A percentile compares a stretch with the other conserved stretches of the same genome.
Evolutionary conservation across 1,284 basidiomycete species (phyloP).

Genomic region (Phellopilus nigrolimitatus): DNA sequence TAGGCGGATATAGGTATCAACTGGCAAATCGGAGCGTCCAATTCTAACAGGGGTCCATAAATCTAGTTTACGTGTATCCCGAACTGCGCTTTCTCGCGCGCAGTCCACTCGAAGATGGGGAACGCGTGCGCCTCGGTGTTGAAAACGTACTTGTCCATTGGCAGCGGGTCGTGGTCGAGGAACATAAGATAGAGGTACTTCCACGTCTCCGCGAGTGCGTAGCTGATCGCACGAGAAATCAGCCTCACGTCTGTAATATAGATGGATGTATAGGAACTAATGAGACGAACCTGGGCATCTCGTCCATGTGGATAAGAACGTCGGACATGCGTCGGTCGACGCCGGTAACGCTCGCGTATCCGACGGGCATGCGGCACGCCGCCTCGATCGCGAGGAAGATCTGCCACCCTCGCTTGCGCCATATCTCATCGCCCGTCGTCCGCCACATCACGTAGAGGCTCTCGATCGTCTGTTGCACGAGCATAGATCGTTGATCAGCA

Average conservation of each 20-base stretch:
- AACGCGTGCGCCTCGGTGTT: conserved; percentile 31
- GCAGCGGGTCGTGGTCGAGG: conserved; percentile 25
- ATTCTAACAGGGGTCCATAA: too few species aligned
- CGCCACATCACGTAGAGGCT: conserved; percentile 68
- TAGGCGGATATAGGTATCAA: too few species aligned
- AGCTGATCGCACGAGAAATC: conserved; percentile 35
- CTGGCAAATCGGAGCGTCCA: too few species aligned
- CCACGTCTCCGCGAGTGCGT: conserved; percentile 68
- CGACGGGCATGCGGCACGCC: conserved; percentile 44
- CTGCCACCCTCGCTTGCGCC: conserved; percentile 74
- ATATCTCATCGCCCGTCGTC: conserved; percentile 61
- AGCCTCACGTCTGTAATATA: not conserved
- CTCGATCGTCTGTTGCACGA: conserved; percentile 51
- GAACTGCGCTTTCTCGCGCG: conserved; percentile 17
- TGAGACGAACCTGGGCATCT: conserved; percentile 60
- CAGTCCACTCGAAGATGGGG: conserved; percentile 29
- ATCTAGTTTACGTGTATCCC: too few species aligned
- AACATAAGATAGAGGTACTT: conserved; percentile 29
- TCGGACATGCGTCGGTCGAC: conserved; percentile 39
- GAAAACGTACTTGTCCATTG: conserved; percentile 27
- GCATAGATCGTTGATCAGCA: not conserved
- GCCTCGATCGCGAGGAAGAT: conserved; percentile 70
- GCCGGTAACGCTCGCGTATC: conserved; percentile 53
- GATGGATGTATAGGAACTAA: not conserved
- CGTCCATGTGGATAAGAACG: conserved; percentile 35